Evolutionary conservation across 306 rosid genomes (phyloP).

Genomic region (Vachellia collinsii): DNA sequence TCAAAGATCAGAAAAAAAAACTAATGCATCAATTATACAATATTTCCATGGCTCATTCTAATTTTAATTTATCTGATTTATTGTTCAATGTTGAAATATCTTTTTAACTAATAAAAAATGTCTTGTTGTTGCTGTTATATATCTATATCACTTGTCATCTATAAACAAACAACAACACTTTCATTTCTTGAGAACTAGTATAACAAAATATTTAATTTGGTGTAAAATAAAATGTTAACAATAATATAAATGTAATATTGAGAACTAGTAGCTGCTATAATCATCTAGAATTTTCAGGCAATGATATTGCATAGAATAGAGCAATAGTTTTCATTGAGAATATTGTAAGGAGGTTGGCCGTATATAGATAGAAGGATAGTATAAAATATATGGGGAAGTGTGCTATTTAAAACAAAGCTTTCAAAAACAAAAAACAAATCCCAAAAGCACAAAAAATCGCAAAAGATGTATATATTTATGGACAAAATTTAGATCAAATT

Average conservation of each 20-base stretch:
- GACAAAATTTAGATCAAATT: too few relatives aligned
- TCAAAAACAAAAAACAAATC: too few relatives aligned
- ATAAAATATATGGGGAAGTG: too few relatives aligned
- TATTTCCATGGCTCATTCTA: neutral
- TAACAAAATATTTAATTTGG: too few relatives aligned
- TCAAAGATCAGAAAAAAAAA: neutral
- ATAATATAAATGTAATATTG: neutral
- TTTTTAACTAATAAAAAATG: neutral
- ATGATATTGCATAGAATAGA: neutral
- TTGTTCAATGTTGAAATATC: neutral
- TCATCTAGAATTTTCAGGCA: too few relatives aligned
- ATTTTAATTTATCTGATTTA: neutral
- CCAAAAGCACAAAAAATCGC: too few relatives aligned
- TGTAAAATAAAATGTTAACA: neutral
- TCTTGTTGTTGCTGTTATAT: neutral
- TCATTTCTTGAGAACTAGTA: too few relatives aligned
- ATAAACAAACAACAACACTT: neutral
- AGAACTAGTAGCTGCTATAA: too few relatives aligned
- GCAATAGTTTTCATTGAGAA: neutral
- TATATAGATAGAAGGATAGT: too few relatives aligned
- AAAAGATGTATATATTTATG: too few relatives aligned
- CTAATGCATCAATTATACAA: neutral
- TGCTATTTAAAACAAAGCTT: too few relatives aligned
- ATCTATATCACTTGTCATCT: neutral
- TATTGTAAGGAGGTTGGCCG: neutral